Evolutionary conservation across 1,284 basidiomycete species (phyloP).

Genomic region (Cystobasidium pallidum): DNA sequence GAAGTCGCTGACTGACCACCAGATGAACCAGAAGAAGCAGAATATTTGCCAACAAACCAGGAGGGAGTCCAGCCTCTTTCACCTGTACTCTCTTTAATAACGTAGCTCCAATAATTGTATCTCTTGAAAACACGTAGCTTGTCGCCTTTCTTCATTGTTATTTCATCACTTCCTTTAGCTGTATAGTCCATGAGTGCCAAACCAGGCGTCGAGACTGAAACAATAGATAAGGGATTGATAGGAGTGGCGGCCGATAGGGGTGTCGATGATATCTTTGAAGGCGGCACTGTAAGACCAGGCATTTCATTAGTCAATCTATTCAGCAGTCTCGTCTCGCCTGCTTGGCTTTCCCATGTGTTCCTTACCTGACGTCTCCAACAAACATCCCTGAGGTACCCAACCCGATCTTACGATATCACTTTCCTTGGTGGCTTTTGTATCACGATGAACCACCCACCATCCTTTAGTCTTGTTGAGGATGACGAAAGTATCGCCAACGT

Average conservation of each 20-base stretch:
- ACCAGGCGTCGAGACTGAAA: constrained; percentile 91
- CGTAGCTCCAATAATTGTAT: constrained; percentile 72
- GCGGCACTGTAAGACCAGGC: constrained; percentile 58
- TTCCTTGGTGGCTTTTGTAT: constrained; percentile 72
- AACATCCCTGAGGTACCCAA: constrained; percentile 68
- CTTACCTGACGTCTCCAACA: constrained; percentile 74
- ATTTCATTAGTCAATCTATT: constrained; percentile 53
- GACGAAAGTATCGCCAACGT: constrained; percentile 64
- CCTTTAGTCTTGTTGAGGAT: constrained; percentile 67
- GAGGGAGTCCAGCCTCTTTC: constrained; percentile 46
- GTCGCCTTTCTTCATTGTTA: constrained; percentile 83
- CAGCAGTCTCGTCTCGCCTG: constrained; percentile 65
- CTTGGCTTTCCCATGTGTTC: constrained; percentile 64
- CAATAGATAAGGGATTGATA: constrained; percentile 81
- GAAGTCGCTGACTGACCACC: constrained; percentile 22
- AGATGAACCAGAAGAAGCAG: background rate
- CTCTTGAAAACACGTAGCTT: constrained; percentile 89
- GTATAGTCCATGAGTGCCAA: constrained; percentile 93
- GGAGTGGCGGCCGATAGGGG: constrained; percentile 60
- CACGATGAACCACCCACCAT: constrained; percentile 98
- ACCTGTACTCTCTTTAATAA: constrained; percentile 45
- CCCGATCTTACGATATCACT: constrained; percentile 66
- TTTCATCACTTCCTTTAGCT: constrained; percentile 84
- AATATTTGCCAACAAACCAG: constrained; percentile 45
- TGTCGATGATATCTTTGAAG: constrained; percentile 50